Conservation (phyloP, 1,139 yeast genomes). For the Geotrichum klebahnii region DNA sequence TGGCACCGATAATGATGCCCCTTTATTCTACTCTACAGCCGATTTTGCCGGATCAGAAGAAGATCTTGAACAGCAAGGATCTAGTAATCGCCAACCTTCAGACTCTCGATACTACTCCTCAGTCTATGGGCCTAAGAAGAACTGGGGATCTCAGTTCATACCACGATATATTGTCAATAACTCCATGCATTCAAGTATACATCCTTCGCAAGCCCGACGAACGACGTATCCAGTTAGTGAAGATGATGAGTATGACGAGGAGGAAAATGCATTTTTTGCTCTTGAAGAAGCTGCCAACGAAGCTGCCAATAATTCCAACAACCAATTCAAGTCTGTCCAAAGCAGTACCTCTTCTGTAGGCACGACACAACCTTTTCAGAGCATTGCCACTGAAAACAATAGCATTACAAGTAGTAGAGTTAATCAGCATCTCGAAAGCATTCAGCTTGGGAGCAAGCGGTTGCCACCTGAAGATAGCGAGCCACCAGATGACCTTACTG, state of each 20-base stretch:
- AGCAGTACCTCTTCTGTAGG: conserved; percentile 15
- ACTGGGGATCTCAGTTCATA: conserved; percentile 30
- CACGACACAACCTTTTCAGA: conserved; percentile 6
- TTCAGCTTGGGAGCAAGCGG: conserved; percentile 14
- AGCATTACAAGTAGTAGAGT: not conserved
- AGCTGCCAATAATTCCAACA: conserved; percentile 4
- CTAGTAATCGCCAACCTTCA: not conserved
- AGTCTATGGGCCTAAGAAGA: conserved; percentile 24
- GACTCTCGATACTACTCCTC: conserved; percentile 21
- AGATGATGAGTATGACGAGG: conserved; percentile 20
- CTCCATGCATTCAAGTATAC: not conserved
- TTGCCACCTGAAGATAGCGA: conserved; percentile 24
- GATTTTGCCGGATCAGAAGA: conserved; percentile 29
- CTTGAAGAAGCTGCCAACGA: conserved; percentile 17
- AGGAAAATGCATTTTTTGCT: conserved; percentile 16
- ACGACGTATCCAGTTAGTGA: conserved; percentile 14
- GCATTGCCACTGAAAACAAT: not conserved
- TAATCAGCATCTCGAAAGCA: conserved; percentile 15
- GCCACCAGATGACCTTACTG: conserved; percentile 32
- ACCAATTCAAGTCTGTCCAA: conserved; percentile 9
- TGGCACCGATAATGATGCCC: conserved; percentile 28
- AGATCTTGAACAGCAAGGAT: conserved; percentile 19
- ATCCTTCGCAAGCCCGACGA: conserved; percentile 1
- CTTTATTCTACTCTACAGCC: conserved; percentile 35
- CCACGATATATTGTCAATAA: conserved; percentile 21